Conservation (phyloP, 2,329 filamentous ascomycete species). For the Aspergillus fumigatiaffinis region DNA sequence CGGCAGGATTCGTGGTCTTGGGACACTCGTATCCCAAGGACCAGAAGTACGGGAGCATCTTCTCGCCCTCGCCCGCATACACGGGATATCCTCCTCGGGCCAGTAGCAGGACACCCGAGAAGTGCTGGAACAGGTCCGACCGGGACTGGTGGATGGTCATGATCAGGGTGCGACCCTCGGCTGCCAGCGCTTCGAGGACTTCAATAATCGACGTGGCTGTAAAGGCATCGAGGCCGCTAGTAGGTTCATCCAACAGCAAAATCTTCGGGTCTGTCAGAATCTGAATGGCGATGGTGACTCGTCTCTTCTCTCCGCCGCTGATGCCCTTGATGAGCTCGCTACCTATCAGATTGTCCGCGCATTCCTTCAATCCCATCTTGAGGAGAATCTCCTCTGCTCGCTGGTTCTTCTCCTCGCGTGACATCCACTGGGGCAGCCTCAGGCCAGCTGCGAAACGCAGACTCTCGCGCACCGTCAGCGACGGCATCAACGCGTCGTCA, state of each 20-base stretch:
- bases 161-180: slow-evolving; percentile 69
- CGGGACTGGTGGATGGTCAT: slow-evolving; percentile 76
- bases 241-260: slow-evolving; percentile 70
- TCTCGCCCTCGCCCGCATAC: slow-evolving; percentile 60
- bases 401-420: slow-evolving; percentile 60
- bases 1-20: slow-evolving; percentile 68
- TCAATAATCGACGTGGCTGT: slow-evolving; percentile 74
- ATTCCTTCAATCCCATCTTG: slow-evolving; percentile 75
- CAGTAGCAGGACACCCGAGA: slow-evolving; percentile 67
- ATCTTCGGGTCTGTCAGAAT: slow-evolving; percentile 71
- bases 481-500: slow-evolving; percentile 70
- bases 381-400: slow-evolving; percentile 68
- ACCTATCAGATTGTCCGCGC: slow-evolving; percentile 70
- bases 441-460: slow-evolving; percentile 67
- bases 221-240: slow-evolving; percentile 72
- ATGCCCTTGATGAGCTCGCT: slow-evolving; percentile 72
- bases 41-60: slow-evolving; percentile 65
- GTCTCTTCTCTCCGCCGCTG: slow-evolving; percentile 72
- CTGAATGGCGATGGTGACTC: slow-evolving; percentile 74
- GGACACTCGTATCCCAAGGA: slow-evolving; percentile 62
- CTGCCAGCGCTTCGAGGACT: slow-evolving; percentile 65
- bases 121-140: slow-evolving; percentile 67
- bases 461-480: slow-evolving; percentile 71
- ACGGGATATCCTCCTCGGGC: slow-evolving; percentile 66
- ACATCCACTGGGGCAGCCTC: slow-evolving; percentile 67